Evolutionary conservation across 129 eudicot genomes (phyloP).

Genomic region (Flaveria bidentis): DNA sequence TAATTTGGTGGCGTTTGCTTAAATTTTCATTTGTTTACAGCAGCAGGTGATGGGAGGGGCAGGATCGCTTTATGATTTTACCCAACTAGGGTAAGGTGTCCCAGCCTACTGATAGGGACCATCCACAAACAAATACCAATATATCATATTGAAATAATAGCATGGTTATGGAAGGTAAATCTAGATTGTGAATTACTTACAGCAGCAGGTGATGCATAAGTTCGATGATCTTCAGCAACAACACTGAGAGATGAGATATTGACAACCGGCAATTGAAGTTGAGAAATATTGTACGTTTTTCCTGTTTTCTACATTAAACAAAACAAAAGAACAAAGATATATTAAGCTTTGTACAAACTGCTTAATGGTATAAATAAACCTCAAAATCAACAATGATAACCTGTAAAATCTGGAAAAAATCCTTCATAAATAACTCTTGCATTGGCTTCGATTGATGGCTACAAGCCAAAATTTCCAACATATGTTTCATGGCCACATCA

Average conservation of each 20-base stretch:
- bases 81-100: too few relatives aligned
- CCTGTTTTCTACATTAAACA: conserved; percentile 67
- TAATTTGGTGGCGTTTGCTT: too few relatives aligned
- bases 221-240: conserved; percentile 94
- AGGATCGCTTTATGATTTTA: too few relatives aligned
- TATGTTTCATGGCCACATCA: conserved; percentile 85
- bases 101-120: conserved; percentile 15
- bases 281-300: conserved; percentile 67
- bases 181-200: conserved; percentile 49
- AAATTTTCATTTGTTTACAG: too few relatives aligned
- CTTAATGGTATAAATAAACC: conserved; percentile 1
- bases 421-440: conserved; percentile 83
- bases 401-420: conserved; percentile 79
- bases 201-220: conserved; percentile 83
- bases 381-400: conserved; percentile 33
- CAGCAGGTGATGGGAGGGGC: too few relatives aligned
- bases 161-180: not conserved
- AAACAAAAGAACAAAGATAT: conserved; percentile 16
- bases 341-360: conserved; percentile 20
- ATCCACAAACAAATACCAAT: conserved; percentile 16
- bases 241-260: conserved; percentile 61
- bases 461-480: conserved; percentile 85
- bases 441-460: conserved; percentile 82
- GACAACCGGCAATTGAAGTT: conserved; percentile 86
- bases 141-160: conserved; percentile 9